Conservation (phyloP, 1,284 basidiomycete species). For the Macrocystidia cucumis region DNA sequence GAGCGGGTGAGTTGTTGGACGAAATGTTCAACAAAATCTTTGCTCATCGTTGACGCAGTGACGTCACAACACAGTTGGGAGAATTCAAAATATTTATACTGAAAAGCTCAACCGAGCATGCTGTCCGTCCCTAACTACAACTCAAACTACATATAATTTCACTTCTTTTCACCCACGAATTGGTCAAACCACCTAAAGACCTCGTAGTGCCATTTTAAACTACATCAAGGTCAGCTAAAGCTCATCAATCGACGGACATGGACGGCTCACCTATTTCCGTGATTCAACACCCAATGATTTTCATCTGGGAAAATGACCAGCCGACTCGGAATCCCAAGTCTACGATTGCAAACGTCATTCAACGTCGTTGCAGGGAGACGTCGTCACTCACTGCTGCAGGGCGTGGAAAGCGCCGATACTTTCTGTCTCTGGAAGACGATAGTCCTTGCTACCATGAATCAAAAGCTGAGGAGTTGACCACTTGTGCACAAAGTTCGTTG, state of each 20-base stretch:
- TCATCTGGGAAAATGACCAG: slow-evolving; percentile 90
- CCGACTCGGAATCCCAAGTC: slow-evolving; percentile 70
- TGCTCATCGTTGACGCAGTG: no score
- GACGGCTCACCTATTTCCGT: slow-evolving; percentile 64
- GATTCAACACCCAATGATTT: slow-evolving; percentile 86
- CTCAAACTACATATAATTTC: no score
- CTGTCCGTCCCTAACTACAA: no score
- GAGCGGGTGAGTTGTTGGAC: background rate
- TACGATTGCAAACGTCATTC: slow-evolving; percentile 18
- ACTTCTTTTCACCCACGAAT: slow-evolving; percentile 43
- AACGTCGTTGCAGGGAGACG: slow-evolving; percentile 14
- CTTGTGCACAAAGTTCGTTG: slow-evolving; percentile 71
- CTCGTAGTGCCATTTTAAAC: slow-evolving; percentile 83
- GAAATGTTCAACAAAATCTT: slow-evolving; percentile 2
- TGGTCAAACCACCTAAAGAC: slow-evolving; percentile 84
- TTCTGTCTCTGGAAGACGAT: slow-evolving; percentile 77
- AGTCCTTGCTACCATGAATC: slow-evolving; percentile 86
- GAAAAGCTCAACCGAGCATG: no score
- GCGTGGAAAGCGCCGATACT: slow-evolving; percentile 79
- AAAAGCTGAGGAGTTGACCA: slow-evolving; percentile 84
- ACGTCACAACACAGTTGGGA: no score
- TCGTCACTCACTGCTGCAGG: slow-evolving; percentile 57
- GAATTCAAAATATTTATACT: background rate
- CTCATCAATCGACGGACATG: slow-evolving; percentile 1
- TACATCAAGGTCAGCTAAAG: slow-evolving; percentile 15